Percentiles rank a stretch among this genome's conserved stretches.
Evolutionary conservation across 108 stramenopile genomes (phyloP).

Genomic region (Tribonema minus): DNA sequence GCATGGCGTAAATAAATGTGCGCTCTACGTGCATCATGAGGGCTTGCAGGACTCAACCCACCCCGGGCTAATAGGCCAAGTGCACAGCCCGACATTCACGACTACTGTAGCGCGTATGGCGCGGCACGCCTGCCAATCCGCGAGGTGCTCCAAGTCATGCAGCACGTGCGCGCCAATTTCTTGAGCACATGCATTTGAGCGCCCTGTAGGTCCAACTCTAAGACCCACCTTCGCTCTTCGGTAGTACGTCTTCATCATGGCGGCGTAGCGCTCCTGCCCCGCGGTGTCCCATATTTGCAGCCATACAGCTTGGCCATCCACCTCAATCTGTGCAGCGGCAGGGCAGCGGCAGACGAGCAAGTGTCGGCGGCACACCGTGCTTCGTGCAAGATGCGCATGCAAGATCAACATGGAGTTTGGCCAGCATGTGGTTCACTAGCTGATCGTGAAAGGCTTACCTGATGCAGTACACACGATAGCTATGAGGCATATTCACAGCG

Average conservation of each 20-base stretch:
- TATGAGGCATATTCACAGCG: no score
- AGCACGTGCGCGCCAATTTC: no score
- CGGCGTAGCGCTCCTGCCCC: constrained; percentile 51
- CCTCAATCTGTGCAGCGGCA: background rate
- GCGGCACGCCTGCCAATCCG: no score
- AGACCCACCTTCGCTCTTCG: constrained; percentile 22
- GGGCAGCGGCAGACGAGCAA: background rate
- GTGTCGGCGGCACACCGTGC: background rate
- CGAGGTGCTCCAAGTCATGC: no score
- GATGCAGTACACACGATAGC: no score
- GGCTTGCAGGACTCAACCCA: background rate
- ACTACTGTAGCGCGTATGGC: no score
- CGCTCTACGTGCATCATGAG: no score
- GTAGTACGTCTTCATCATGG: constrained; percentile 50
- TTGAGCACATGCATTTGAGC: no score
- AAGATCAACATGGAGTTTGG: background rate
- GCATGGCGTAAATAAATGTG: no score
- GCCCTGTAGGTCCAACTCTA: no score
- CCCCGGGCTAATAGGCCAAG: no score
- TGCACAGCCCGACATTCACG: no score
- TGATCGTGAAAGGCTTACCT: background rate
- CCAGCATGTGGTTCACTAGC: background rate
- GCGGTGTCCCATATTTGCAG: constrained; percentile 55
- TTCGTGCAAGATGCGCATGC: background rate
- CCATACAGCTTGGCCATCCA: background rate